Percentiles rank a stretch among this genome's conserved stretches.
Evolutionary conservation across 2,329 filamentous ascomycete genomes (phyloP).

Genomic region (Hypoxylon sp.): DNA sequence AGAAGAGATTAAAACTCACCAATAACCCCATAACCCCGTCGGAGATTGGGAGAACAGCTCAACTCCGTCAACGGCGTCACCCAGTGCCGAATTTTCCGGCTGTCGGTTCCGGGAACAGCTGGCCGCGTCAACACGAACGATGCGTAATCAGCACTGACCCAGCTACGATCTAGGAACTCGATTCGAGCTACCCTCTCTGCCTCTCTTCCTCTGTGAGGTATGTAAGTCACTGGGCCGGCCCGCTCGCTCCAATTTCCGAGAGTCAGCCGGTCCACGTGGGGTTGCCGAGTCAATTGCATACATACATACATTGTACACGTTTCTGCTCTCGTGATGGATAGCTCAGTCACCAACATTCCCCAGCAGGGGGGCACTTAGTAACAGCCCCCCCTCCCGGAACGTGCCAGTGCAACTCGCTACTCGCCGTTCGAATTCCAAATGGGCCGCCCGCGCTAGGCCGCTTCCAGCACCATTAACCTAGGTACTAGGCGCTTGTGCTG

Average conservation of each 20-base stretch:
- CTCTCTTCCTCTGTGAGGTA: too few species aligned
- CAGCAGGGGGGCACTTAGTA: background rate
- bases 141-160: background rate
- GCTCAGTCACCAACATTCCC: slow-evolving; percentile 20
- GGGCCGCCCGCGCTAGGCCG: slow-evolving; percentile 9
- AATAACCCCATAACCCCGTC: background rate
- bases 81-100: slow-evolving; percentile 17
- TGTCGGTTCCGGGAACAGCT: slow-evolving; percentile 10
- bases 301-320: slow-evolving; percentile 14
- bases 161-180: slow-evolving; percentile 1
- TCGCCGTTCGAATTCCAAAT: slow-evolving; percentile 13
- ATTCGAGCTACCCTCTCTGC: background rate
- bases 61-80: slow-evolving; percentile 6
- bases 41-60: slow-evolving; percentile 12
- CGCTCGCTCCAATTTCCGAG: slow-evolving; percentile 31
- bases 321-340: slow-evolving; percentile 4
- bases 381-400: background rate
- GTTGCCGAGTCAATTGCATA: slow-evolving; percentile 13
- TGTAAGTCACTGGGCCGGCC: slow-evolving; percentile 22
- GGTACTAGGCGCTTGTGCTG: background rate
- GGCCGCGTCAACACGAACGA: slow-evolving; percentile 19
- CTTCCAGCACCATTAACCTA: slow-evolving; percentile 6
- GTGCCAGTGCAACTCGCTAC: background rate
- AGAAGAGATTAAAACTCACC: background rate
- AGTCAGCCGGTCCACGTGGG: slow-evolving; percentile 24